phyloP scores from a whole-genome alignment of 2,329 filamentous ascomycete genomes.

The Verticillium tricorpus region DNA sequence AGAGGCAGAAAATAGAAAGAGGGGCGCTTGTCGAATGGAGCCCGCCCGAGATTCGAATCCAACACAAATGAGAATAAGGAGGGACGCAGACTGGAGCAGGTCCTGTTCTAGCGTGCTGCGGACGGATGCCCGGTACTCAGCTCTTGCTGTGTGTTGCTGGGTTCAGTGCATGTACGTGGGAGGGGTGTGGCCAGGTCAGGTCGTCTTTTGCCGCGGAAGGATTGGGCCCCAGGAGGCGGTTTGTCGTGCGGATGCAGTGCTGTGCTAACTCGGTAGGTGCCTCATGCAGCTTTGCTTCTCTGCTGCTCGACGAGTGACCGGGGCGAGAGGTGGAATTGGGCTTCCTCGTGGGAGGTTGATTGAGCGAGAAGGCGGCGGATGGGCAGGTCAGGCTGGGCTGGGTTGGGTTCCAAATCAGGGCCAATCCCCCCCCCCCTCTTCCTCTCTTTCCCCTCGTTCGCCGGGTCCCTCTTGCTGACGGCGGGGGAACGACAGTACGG shows the following conservation, averaged over 20 bases:
- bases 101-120: not conserved
- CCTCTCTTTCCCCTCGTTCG: not conserved
- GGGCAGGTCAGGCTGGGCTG: constrained; percentile 7
- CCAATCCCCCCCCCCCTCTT: not conserved
- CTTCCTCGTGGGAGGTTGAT: no score
- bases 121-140: not conserved
- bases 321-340: not conserved
- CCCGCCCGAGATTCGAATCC: not conserved
- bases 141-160: not conserved
- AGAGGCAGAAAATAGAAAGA: not conserved
- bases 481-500: not conserved
- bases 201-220: not conserved
- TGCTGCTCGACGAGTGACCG: not conserved
- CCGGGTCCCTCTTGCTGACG: not conserved
- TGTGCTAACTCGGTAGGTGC: not conserved
- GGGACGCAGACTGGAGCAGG: not conserved
- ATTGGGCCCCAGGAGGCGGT: not conserved
- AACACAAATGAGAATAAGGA: not conserved
- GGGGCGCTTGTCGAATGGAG: not conserved
- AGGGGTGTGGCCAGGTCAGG: not conserved
- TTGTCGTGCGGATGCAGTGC: not conserved
- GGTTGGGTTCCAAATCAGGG: constrained; percentile 5
- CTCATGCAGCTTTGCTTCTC: not conserved
- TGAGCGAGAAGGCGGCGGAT: not conserved
- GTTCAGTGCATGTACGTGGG: not conserved